Conservation (phyloP, 2,329 filamentous ascomycete species). For the Pseudogymnoascus sp. region DNA sequence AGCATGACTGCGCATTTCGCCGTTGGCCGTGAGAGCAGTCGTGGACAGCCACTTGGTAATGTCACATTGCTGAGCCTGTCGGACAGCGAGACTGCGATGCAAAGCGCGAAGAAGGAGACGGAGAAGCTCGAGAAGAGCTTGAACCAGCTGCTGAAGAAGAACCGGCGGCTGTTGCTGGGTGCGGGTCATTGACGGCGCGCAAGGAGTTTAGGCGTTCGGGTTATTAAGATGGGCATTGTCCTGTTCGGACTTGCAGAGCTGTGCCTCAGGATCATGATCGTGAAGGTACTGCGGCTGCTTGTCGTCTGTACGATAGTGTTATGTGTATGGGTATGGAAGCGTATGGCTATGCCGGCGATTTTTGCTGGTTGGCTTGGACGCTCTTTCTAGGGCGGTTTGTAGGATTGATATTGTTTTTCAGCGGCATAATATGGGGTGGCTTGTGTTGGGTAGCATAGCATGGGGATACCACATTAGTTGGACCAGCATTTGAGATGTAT, state of each 20-base stretch:
- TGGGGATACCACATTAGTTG: background rate
- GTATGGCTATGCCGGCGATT: slow-evolving; percentile 4
- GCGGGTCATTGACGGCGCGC: slow-evolving; percentile 26
- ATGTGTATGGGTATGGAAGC: slow-evolving; percentile 14
- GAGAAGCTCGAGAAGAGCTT: slow-evolving; percentile 58
- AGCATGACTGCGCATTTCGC: slow-evolving; percentile 31
- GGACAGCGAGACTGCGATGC: slow-evolving; percentile 53
- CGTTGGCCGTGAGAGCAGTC: slow-evolving; percentile 25
- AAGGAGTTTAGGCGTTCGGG: slow-evolving; percentile 16
- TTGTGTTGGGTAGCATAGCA: slow-evolving; percentile 5
- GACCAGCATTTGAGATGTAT: slow-evolving; percentile 1
- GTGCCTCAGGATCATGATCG: slow-evolving; percentile 14
- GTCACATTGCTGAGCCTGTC: slow-evolving; percentile 53
- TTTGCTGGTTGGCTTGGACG: slow-evolving; percentile 5
- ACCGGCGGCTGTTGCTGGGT: slow-evolving; percentile 47
- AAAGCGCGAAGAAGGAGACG: slow-evolving; percentile 50
- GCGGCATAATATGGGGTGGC: slow-evolving; percentile 2
- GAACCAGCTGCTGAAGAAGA: slow-evolving; percentile 54
- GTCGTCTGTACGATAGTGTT: slow-evolving; percentile 13
- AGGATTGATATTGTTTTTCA: background rate
- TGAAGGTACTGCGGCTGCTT: background rate
- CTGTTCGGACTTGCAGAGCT: slow-evolving; percentile 12
- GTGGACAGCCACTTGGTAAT: slow-evolving; percentile 26
- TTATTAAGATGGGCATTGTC: slow-evolving; percentile 13
- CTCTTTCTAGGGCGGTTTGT: background rate